Conservation (phyloP, 495 filamentous ascomycete genomes). For the Xylaria nigripes region DNA sequence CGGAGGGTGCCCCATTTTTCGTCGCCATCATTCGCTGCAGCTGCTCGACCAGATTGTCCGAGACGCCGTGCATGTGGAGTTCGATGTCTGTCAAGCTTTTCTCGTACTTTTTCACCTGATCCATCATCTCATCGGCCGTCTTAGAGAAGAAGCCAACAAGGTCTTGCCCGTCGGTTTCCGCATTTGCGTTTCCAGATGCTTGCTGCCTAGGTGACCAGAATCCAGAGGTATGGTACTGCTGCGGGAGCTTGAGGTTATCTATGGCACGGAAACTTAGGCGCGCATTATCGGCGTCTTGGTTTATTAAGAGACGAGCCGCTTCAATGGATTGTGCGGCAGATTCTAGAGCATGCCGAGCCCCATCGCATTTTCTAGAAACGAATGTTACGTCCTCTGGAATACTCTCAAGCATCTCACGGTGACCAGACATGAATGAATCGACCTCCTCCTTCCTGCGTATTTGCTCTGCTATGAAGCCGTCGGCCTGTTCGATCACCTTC, state of each 20-base stretch:
- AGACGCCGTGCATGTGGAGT: conserved; percentile 67
- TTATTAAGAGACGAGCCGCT: conserved; percentile 52
- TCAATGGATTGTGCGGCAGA: conserved; percentile 67
- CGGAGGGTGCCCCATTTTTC: conserved; percentile 37
- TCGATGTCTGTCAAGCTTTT: conserved; percentile 73
- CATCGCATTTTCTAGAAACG: conserved; percentile 61
- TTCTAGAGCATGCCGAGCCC: conserved; percentile 61
- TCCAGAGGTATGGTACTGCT: conserved; percentile 59
- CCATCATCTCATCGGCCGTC: conserved; percentile 62
- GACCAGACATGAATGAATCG: conserved; percentile 54
- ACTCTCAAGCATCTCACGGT: conserved; percentile 53
- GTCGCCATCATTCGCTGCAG: conserved; percentile 57
- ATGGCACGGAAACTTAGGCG: conserved; percentile 65
- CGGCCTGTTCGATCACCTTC: conserved; percentile 61
- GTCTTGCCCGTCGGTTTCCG: conserved; percentile 54
- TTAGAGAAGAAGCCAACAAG: conserved; percentile 71
- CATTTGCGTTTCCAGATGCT: conserved; percentile 23
- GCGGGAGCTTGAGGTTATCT: conserved; percentile 65
- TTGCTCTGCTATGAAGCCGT: conserved; percentile 62
- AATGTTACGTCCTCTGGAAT: conserved; percentile 70
- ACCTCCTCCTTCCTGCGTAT: conserved; percentile 51
- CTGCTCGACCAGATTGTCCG: conserved; percentile 59
- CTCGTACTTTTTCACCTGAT: conserved; percentile 57
- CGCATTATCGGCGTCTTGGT: conserved; percentile 61
- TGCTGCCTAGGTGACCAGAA: conserved; percentile 43